Base-by-base conservation (phyloP, 169 alveolate species). In the Perkinsus chesapeaki region DNA sequence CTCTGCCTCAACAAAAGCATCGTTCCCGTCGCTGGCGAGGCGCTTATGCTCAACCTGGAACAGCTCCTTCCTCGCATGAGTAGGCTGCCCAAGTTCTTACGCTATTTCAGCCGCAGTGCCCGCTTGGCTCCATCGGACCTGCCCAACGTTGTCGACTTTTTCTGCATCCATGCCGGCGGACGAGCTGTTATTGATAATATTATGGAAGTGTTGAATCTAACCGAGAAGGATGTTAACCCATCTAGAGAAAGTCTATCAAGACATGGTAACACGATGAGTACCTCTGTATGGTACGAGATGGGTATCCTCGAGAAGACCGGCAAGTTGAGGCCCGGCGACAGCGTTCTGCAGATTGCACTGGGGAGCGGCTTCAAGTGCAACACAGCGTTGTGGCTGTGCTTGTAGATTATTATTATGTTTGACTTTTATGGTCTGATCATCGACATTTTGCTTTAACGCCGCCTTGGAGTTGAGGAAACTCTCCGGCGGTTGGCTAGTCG, bases 351-450 rank as follows among this genome's bases (percentile, higher is more conserved):
- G 39, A 91, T 91, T 39, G 93, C 93, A 73, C 37, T 91, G 38
- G 93, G 93, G 0, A 37, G 72, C 73, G 93, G 93, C 73, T 91
- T 91, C 93, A 91, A 91, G 39, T 91, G 93, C 73, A 91, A 91
- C 93, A 39, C 93, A 0, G 93, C 93, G 1, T 36, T 91, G 47
- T 91, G 93, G 93, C 93, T 91, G 31, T 60, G 82, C 82, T 34
- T 60, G 12, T 60, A 60, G 82, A 60, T 7, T 60, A 60, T 60
- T 60, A 60, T 60, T 60, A 43, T 43, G 82, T 60, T 60, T 12
- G 12, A 34, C 27, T 34, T 20, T 60, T 1, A 12, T 60, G 12
- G 12, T 60, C 82, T 9, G 5, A 34, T 16, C 27, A 34, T 34
- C 23, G 82, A 60, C 82, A 60, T 60, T 60, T 60, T 60, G 31